Base-by-base conservation (phyloP, 768 basidiomycete genomes). In the Tricholoma terreum region DNA sequence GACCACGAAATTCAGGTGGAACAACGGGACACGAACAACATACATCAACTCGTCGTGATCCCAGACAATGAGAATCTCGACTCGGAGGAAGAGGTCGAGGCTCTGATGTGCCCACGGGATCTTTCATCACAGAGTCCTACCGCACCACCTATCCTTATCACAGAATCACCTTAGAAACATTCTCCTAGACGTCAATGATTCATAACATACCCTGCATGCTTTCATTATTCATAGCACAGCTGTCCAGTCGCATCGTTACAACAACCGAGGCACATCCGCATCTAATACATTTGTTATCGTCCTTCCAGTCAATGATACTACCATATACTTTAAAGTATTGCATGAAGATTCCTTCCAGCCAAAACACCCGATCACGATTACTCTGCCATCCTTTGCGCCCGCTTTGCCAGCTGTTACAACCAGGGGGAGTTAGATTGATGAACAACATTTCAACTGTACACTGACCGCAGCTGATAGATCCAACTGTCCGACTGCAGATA, bases 381-480 rank as follows among this genome's bases (percentile, higher is more conserved):
- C 62, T 76, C 82, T 17, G 75, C 74, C 61, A 83, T 78, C 65
- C 75, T 79, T 68, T 92, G 90, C 1, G 90, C 90, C 22, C 91
- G 85, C 69, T 78, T 90, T 19, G 90, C 90, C 55, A 92, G 71
- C 90, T 92, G 45, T n/a, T 55, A 60, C 56, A 40, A 35, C 9
- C 42, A 53, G 56, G 54, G 14, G 43, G 48, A 51, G 61, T 30
- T n/a, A 38, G 34, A 52, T 35, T 24, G 52, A 15, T 27, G 14
- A 9, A 50, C 8, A 52, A 38, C 42, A 52, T 6, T 54, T 31
- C 14, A 55, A 57, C n/a, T 17, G 50, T 58, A 50, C 3, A 79
- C 89, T 77, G 63, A 94, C 90, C 50, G 83, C 87, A 61, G 92
- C 91, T 57, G 93, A 90, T 60, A 94, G 73, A 73, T 93, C 93